These are phyloP conservation scores for Aspergillus homomorphus DNA, from an alignment of 495 filamentous ascomycete species.

Conservation along the genomic window DNA sequence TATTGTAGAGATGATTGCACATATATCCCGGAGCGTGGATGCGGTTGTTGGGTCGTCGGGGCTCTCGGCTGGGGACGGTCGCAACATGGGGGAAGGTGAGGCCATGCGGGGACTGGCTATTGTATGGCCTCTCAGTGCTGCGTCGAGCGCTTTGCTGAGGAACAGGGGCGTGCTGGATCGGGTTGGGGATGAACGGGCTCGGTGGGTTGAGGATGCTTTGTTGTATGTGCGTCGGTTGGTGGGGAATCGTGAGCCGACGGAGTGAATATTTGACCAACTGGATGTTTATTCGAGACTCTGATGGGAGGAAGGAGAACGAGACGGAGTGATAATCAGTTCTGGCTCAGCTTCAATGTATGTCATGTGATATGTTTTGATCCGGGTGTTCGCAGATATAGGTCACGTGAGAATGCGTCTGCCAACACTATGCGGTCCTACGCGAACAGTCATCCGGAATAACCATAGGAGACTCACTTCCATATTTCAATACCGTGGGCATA, in stretches of 20 bases:
- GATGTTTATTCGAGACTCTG: too few species aligned
- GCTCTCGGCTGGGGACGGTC: neutral
- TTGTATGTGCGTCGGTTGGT: neutral
- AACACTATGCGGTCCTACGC: too few species aligned
- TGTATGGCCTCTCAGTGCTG: neutral
- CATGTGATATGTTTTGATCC: too few species aligned
- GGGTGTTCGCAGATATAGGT: too few species aligned
- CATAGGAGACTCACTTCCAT: too few species aligned
- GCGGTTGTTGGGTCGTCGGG: neutral
- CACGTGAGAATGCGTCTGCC: too few species aligned
- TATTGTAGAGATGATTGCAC: neutral
- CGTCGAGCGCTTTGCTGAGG: neutral
- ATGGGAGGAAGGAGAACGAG: too few species aligned
- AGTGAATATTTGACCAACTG: too few species aligned
- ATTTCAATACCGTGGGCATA: too few species aligned
- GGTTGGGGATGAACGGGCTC: neutral
- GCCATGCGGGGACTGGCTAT: neutral
- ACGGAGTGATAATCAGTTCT: too few species aligned
- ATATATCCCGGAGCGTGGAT: neutral
- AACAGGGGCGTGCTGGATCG: neutral
- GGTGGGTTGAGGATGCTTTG: neutral
- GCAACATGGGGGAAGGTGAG: neutral
- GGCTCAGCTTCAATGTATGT: too few species aligned
- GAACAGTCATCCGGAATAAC: too few species aligned
- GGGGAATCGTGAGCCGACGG: neutral